Evolutionary conservation across 306 rosid species (phyloP).

Genomic region (Citrullus mucosospermus): DNA sequence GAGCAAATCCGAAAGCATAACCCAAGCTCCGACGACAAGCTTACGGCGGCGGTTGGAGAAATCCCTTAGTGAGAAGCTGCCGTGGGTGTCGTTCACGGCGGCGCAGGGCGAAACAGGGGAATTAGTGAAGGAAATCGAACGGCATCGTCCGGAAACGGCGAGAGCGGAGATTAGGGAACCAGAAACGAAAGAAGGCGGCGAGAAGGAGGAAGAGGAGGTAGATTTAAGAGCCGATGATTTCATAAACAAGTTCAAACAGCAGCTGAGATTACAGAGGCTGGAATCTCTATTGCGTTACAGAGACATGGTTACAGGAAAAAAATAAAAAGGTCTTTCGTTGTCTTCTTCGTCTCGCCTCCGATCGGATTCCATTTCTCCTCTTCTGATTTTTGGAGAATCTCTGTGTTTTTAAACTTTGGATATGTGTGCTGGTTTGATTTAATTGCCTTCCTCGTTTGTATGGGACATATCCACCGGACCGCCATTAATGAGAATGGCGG

Average conservation of each 20-base stretch:
- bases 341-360: neutral
- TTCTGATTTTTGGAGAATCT: neutral
- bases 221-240: constrained; percentile 78
- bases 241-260: constrained; percentile 65
- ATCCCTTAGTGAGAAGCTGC: constrained; percentile 24
- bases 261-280: constrained; percentile 60
- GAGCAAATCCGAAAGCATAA: constrained; percentile 20
- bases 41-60: neutral
- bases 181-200: constrained; percentile 18
- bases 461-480: neutral
- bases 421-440: neutral
- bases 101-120: neutral
- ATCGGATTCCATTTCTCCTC: neutral
- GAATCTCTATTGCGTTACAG: constrained; percentile 46
- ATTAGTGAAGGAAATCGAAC: neutral
- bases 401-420: neutral
- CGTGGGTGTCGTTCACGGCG: neutral
- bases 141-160: constrained; percentile 25
- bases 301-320: constrained; percentile 12
- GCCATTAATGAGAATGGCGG: neutral
- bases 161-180: neutral
- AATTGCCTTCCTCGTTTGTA: neutral
- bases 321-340: neutral
- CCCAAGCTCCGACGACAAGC: neutral
- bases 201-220: constrained; percentile 28